Percentiles rank a stretch among this genome's conserved stretches.
Conservation (phyloP, 257 asterid genomes). For the Petunia axillaris region DNA sequence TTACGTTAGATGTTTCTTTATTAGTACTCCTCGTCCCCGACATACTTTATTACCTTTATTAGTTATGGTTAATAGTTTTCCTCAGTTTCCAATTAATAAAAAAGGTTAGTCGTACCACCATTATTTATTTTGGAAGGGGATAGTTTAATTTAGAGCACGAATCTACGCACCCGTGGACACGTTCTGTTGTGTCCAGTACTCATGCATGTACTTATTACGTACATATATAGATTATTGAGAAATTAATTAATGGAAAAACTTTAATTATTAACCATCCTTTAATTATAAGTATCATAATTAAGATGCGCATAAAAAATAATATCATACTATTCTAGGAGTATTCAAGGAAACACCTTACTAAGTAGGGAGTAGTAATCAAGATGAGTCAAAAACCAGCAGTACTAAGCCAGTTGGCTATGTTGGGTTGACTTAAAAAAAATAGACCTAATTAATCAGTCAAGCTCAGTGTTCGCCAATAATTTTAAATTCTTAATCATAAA, state of each 20-base stretch:
- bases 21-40: too few species aligned
- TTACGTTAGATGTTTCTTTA: too few species aligned
- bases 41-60: not conserved
- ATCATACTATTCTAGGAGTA: not conserved
- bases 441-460: not conserved
- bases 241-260: not conserved
- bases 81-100: not conserved
- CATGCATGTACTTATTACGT: conserved; percentile 38
- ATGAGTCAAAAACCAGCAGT: conserved; percentile 12
- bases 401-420: conserved; percentile 29
- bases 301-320: not conserved
- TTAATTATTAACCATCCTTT: not conserved
- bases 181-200: conserved; percentile 23
- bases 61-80: not conserved
- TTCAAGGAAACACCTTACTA: conserved; percentile 27
- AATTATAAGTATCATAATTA: not conserved
- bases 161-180: conserved; percentile 24
- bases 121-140: not conserved
- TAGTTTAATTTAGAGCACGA: conserved; percentile 8
- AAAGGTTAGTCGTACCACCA: not conserved
- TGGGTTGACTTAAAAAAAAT: not conserved
- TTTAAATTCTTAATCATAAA: not conserved
- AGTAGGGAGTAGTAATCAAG: not conserved
- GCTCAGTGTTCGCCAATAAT: conserved; percentile 13
- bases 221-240: not conserved